Evolutionary conservation across 352 stramenopile genomes (phyloP), one percentile per base, ranked within the genome.

Genomic region (Phytophthora cactorum): DNA sequence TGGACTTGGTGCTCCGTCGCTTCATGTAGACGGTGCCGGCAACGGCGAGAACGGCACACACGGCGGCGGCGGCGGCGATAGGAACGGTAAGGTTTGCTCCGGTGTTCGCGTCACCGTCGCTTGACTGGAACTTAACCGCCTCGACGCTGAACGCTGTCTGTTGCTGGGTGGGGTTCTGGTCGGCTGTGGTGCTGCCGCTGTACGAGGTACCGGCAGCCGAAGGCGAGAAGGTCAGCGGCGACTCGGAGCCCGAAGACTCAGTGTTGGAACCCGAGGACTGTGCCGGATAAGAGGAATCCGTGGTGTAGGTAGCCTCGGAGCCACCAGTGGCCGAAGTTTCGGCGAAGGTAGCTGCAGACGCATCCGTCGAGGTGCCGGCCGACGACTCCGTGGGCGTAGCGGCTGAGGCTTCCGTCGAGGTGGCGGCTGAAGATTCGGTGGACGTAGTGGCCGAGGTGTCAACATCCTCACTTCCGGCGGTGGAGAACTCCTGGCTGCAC

Each of bases 1-100:
- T 75, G 32, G 74, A 71, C 75, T 89, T 92, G 51, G 22, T 66
- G 65, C 49, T 76, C 54, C 84, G 82, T 67, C 82, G 79, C 72
- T 88, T 89, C 68, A 87, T 86, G 79, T 91, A 91, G 5, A 88
- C 61, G 4, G 77, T 59, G 7, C 78, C 84, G 12, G 81, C 60
- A 11, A 84, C 53, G 11, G 68, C 84, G 6, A 92, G 71, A n/a
- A 79, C 78, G 8, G 77, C 71, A 53, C 83, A 81, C 0, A 74
- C 80, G 3, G 45, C 74, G 9, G 49, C 84, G 3, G 64, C 70
- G 25, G 75, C 79, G 3, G 69, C 44, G 2, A 88, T 39, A 0
- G 84, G 78, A 7, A 65, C 39, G 1, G 55, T 44, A 2, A 49
- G n/a, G 5, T 9, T 11, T 14, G 47, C 38, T 25, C 17, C 14